phyloP scores from a whole-genome alignment of 768 basidiomycete genomes.

The Russula virescens region DNA sequence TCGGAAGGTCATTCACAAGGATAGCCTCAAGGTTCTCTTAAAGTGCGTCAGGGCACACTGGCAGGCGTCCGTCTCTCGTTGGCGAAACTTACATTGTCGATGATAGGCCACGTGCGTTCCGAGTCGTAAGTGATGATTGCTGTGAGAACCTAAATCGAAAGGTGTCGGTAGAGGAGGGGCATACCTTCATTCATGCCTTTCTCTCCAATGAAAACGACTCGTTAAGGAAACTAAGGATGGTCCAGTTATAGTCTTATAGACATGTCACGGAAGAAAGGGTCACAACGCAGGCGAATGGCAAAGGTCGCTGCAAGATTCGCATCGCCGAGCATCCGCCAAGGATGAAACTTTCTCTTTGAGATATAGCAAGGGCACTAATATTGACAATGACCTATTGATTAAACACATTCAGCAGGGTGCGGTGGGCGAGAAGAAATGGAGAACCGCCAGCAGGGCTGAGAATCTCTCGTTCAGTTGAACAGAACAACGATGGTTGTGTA shows the following conservation, averaged over 20 bases:
- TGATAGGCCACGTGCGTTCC: too few species aligned
- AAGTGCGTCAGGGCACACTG: too few species aligned
- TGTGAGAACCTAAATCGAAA: too few species aligned
- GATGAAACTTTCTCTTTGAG: constrained; percentile 24
- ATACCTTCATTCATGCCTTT: too few species aligned
- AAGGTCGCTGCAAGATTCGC: constrained; percentile 26
- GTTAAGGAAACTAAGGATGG: constrained; percentile 1
- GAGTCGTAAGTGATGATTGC: too few species aligned
- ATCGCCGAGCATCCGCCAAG: constrained; percentile 28
- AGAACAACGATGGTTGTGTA: constrained; percentile 25
- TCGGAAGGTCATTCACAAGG: too few species aligned
- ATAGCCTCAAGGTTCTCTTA: too few species aligned
- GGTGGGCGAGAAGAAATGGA: not conserved
- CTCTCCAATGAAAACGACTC: constrained; percentile 7
- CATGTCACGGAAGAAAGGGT: constrained; percentile 23
- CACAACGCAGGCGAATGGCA: constrained; percentile 26
- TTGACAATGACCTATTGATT: constrained; percentile 14
- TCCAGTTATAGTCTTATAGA: constrained; percentile 30
- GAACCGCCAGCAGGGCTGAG: constrained; percentile 25
- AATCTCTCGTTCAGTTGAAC: constrained; percentile 25
- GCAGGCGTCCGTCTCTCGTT: too few species aligned
- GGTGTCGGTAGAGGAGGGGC: too few species aligned
- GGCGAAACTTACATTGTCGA: too few species aligned
- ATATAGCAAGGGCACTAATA: constrained; percentile 13
- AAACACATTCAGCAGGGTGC: too few species aligned